A percentile compares a stretch with the other conserved stretches of the same genome.
Evolutionary conservation across 2,329 filamentous ascomycete species (phyloP).

Genomic region (Plectosphaerella cucumerina): DNA sequence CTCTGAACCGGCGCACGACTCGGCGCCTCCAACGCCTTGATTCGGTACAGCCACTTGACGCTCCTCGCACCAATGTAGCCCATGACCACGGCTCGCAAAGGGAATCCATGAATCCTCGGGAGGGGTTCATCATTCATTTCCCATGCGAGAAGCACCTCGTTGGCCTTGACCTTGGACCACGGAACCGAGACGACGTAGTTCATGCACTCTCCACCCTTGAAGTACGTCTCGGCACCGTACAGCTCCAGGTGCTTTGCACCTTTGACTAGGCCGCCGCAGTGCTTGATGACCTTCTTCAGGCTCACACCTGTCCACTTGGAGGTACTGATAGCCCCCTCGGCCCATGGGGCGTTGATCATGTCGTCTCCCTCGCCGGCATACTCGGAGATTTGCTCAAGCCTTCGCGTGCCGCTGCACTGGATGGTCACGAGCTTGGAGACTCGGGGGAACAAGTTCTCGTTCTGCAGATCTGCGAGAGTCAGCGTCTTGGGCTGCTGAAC

Average conservation of each 20-base stretch:
- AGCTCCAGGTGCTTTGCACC: conserved; percentile 62
- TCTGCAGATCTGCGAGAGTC: conserved; percentile 54
- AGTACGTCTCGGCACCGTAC: conserved; percentile 68
- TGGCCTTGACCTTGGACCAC: conserved; percentile 61
- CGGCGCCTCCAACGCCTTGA: conserved; percentile 56
- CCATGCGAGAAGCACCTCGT: conserved; percentile 66
- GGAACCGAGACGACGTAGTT: conserved; percentile 68
- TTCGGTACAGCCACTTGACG: conserved; percentile 59
- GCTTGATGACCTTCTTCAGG: conserved; percentile 66
- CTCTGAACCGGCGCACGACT: conserved; percentile 58
- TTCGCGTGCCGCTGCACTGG: conserved; percentile 65
- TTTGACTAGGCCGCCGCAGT: conserved; percentile 57
- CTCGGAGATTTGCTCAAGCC: conserved; percentile 62
- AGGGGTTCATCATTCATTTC: conserved; percentile 66
- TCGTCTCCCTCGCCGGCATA: conserved; percentile 67
- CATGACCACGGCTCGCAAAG: conserved; percentile 57
- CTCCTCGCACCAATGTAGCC: conserved; percentile 65
- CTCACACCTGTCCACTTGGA: conserved; percentile 60
- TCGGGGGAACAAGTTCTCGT: conserved; percentile 57
- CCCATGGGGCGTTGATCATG: conserved; percentile 51
- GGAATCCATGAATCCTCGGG: conserved; percentile 62
- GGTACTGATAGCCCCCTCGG: conserved; percentile 64
- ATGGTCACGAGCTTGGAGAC: conserved; percentile 56
- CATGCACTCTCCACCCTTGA: conserved; percentile 60
- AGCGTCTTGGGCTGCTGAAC: conserved; percentile 55